Percentiles rank a stretch among this genome's conserved stretches.
phyloP scores from a whole-genome alignment of 2,329 filamentous ascomycete genomes.

The Trichoderma sp. region DNA sequence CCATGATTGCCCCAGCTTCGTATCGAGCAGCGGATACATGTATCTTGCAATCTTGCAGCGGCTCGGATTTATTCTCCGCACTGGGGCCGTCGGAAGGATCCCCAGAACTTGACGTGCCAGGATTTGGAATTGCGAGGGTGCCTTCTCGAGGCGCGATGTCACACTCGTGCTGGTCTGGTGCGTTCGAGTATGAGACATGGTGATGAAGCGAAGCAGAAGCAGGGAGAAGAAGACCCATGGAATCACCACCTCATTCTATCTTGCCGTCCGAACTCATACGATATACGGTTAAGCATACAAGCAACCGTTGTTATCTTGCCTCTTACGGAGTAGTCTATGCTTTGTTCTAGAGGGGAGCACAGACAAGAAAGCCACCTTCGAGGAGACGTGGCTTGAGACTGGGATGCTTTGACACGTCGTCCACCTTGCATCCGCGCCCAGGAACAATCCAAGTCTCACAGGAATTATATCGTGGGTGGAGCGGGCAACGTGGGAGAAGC shows the following conservation, averaged over 20 bases:
- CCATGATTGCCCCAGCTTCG: background rate
- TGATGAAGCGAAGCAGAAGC: background rate
- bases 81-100: background rate
- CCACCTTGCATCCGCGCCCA: background rate
- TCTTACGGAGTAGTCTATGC: background rate
- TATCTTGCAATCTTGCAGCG: background rate
- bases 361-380: background rate
- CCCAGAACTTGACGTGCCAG: background rate
- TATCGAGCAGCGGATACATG: background rate
- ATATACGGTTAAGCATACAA: too few species aligned
- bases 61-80: constrained; percentile 8
- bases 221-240: background rate
- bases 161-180: background rate
- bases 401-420: background rate
- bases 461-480: background rate
- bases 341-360: background rate
- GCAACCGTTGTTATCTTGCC: background rate
- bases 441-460: background rate
- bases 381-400: background rate
- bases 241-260: background rate
- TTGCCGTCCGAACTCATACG: background rate
- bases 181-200: background rate
- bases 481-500: background rate
- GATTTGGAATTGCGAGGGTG: background rate
- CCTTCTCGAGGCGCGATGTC: background rate